Evolutionary conservation across 345 rosid genomes (phyloP), one percentile per base, ranked within the genome.

Genomic region (Citrus unshiu): DNA sequence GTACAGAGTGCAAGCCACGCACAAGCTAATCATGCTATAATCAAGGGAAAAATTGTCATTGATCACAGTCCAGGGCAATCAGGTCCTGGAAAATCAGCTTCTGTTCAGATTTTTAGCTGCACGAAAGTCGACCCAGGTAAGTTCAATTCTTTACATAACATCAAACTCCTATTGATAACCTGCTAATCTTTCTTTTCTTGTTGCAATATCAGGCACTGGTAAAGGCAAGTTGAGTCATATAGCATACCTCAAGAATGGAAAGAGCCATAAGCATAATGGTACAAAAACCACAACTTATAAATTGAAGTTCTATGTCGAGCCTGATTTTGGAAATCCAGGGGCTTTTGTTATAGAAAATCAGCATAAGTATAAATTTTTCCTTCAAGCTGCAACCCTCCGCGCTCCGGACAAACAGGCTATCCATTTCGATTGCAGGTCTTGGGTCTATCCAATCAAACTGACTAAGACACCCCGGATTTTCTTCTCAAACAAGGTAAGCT

Each of bases 381-480:
- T 91, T 65, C 82, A 83, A 72, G 83, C 86, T 25, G 87, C 87
- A 46, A 78, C 80, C 3, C 77, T 91, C 4, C 73, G 63, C 19
- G 13, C 60, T 79, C 75, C 27, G 9, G 65, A 69, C 54, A 14
- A 75, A 9, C 71, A 74, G 74, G 32, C 39, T 5, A 61, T 89
- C 80, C 81, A 84, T 74, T 91, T 91, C 19, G 85, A 85, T 61
- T 90, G 93, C 82, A 79, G 80, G 16, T 88, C 95, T 24, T 90
- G 92, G 93, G 85, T 91, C 5, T 88, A 90, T 75, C 95, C 95
- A 0, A 8, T 83, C 75, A 60, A 82, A 35, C 79, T 60, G 51
- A 88, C 92, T 18, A 63, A 72, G 77, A 65, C 81, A 49, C 77
- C 34, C 40, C 83, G 91, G 21, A 54, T 90, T 77, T 91, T 91